Percentiles rank a stretch among this genome's conserved stretches.
These are phyloP conservation scores for Candida nemodendra DNA, from an alignment of 805 yeast genomes.

Conservation along the genomic window DNA sequence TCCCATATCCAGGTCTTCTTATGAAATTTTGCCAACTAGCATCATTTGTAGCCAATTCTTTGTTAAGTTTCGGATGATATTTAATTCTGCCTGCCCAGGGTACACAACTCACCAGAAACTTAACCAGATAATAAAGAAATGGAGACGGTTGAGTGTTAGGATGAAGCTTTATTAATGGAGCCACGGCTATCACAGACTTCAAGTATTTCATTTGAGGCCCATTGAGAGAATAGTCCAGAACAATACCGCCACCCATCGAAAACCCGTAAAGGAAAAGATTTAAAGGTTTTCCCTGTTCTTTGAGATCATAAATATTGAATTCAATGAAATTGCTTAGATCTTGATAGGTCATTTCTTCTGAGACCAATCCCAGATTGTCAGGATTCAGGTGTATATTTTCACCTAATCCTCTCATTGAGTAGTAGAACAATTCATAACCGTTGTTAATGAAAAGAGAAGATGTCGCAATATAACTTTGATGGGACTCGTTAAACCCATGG, in stretches of 20 bases:
- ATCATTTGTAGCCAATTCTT: slow-evolving; percentile 10
- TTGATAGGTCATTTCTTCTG: slow-evolving; percentile 52
- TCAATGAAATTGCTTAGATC: slow-evolving; percentile 60
- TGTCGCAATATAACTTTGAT: slow-evolving; percentile 46
- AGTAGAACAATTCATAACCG: slow-evolving; percentile 66
- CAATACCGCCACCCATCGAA: slow-evolving; percentile 81
- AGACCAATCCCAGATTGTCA: slow-evolving; percentile 52
- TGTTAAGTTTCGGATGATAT: slow-evolving; percentile 10
- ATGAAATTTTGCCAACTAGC: slow-evolving; percentile 12
- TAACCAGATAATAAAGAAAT: slow-evolving; percentile 25
- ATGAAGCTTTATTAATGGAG: slow-evolving; percentile 59
- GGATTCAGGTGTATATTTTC: slow-evolving; percentile 49
- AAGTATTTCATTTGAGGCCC: slow-evolving; percentile 50
- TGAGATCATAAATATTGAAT: slow-evolving; percentile 37
- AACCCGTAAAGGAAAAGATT: slow-evolving; percentile 60
- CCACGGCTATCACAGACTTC: slow-evolving; percentile 49
- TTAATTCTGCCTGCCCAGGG: slow-evolving; percentile 6
- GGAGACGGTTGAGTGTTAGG: slow-evolving; percentile 55
- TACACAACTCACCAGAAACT: slow-evolving; percentile 2
- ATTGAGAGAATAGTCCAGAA: slow-evolving; percentile 55
- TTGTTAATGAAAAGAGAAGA: slow-evolving; percentile 48
- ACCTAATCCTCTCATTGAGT: slow-evolving; percentile 77
- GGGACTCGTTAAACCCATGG: slow-evolving; percentile 71
- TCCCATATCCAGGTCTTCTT: slow-evolving; percentile 8
- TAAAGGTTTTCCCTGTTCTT: slow-evolving; percentile 24